These are phyloP conservation scores for Globisporangium viniferum DNA, from an alignment of 352 stramenopile species.

Conservation along the genomic window DNA sequence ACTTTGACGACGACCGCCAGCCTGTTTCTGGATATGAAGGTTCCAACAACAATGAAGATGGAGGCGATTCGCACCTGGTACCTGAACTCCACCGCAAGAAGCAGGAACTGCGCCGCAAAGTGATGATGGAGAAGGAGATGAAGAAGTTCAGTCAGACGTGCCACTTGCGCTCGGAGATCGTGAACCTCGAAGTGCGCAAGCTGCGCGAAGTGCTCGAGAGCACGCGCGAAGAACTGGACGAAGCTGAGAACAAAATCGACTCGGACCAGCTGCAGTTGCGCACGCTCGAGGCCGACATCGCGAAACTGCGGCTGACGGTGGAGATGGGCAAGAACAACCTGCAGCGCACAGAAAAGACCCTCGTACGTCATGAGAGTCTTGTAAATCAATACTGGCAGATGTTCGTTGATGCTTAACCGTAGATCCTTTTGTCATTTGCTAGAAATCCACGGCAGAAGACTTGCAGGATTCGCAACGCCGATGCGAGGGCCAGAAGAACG, in stretches of 20 bases:
- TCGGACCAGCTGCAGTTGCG: constrained; percentile 61
- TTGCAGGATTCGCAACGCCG: constrained; percentile 35
- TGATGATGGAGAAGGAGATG: constrained; percentile 69
- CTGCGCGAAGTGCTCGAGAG: constrained; percentile 38
- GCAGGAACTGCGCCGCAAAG: constrained; percentile 61
- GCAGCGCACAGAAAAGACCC: constrained; percentile 36
- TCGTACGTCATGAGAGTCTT: constrained; percentile 27
- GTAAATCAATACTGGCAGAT: no score
- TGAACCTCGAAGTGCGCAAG: constrained; percentile 57
- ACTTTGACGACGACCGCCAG: constrained; percentile 19
- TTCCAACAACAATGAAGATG: constrained; percentile 9
- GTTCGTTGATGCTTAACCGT: no score
- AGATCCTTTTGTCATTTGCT: background rate
- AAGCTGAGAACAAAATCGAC: constrained; percentile 72
- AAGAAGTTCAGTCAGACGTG: constrained; percentile 69
- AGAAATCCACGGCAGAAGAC: constrained; percentile 59
- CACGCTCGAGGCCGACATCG: constrained; percentile 56
- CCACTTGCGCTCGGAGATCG: constrained; percentile 52
- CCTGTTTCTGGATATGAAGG: constrained; percentile 15
- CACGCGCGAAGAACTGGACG: constrained; percentile 50
- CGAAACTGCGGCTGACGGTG: constrained; percentile 62
- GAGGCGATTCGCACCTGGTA: constrained; percentile 30
- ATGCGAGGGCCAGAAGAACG: constrained; percentile 28
- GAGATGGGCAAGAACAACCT: constrained; percentile 58
- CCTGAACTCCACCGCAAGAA: constrained; percentile 72